These are phyloP conservation scores for Pseudocercospora eumusae DNA, from an alignment of 2,329 filamentous ascomycete genomes.

Conservation along the genomic window DNA sequence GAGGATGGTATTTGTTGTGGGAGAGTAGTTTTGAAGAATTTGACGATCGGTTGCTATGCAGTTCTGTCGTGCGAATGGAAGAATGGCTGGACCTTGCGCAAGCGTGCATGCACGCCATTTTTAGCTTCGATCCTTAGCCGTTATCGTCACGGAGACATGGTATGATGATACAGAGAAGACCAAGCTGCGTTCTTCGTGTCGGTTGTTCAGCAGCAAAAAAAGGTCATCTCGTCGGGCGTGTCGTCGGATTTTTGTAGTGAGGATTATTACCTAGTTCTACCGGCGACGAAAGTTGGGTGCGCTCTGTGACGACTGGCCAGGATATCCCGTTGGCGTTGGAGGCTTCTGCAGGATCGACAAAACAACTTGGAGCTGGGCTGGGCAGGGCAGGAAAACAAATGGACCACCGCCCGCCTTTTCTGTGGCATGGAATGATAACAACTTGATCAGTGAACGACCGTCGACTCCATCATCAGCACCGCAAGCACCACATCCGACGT, in stretches of 20 bases:
- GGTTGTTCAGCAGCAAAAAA: background rate
- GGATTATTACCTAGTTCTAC: no score
- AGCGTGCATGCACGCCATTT: background rate
- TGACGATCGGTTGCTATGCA: background rate
- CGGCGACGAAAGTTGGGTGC: conserved; percentile 2
- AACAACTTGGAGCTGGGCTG: background rate
- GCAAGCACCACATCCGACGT: background rate
- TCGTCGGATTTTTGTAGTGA: no score
- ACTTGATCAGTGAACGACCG: background rate
- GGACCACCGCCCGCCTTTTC: background rate
- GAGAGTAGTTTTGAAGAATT: background rate
- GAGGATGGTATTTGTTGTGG: background rate
- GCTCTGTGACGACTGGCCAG: background rate
- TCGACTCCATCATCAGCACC: background rate
- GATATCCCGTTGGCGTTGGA: background rate
- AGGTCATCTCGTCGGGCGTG: no score
- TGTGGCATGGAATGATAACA: background rate
- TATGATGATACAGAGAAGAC: background rate
- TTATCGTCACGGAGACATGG: background rate
- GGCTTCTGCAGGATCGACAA: background rate
- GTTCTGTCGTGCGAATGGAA: background rate
- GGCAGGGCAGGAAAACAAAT: conserved; percentile 7
- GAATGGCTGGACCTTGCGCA: background rate
- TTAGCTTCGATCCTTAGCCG: background rate
- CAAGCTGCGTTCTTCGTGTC: background rate